Evolutionary conservation across 2,329 filamentous ascomycete genomes (phyloP).

Genomic region (Cyphellophora europaea): DNA sequence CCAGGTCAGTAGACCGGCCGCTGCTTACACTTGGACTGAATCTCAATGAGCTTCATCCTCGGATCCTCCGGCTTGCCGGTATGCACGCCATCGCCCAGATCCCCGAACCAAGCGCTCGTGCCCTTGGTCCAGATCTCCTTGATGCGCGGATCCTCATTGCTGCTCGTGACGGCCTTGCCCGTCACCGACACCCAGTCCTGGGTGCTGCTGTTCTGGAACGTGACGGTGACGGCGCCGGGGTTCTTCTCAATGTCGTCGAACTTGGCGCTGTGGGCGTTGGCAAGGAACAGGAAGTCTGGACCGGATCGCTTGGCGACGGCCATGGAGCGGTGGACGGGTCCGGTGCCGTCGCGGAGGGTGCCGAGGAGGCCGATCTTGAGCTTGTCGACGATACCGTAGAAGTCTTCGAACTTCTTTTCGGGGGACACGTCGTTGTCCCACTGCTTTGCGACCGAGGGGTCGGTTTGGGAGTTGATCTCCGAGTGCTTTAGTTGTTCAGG

Average conservation of each 20-base stretch:
- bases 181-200: slow-evolving; percentile 40
- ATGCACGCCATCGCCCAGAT: slow-evolving; percentile 40
- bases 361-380: slow-evolving; percentile 29
- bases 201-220: slow-evolving; percentile 36
- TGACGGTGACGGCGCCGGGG: slow-evolving; percentile 33
- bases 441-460: slow-evolving; percentile 41
- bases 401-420: slow-evolving; percentile 37
- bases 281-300: slow-evolving; percentile 42
- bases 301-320: slow-evolving; percentile 33
- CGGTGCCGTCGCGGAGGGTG: slow-evolving; percentile 12
- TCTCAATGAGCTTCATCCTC: slow-evolving; percentile 35
- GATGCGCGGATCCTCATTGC: slow-evolving; percentile 38
- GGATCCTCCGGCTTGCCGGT: slow-evolving; percentile 37
- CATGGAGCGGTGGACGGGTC: slow-evolving; percentile 33
- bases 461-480: slow-evolving; percentile 33
- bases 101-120: slow-evolving; percentile 40
- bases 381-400: slow-evolving; percentile 37
- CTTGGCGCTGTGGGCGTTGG: slow-evolving; percentile 38
- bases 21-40: slow-evolving; percentile 29
- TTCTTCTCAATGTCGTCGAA: slow-evolving; percentile 36
- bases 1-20: too few species aligned
- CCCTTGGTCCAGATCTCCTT: slow-evolving; percentile 34
- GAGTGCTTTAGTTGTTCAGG: slow-evolving; percentile 29
- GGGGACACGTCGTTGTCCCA: slow-evolving; percentile 34
- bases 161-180: slow-evolving; percentile 30